Evolutionary conservation across 1,284 basidiomycete genomes (phyloP).

Genomic region (Porogramme epimiltina): DNA sequence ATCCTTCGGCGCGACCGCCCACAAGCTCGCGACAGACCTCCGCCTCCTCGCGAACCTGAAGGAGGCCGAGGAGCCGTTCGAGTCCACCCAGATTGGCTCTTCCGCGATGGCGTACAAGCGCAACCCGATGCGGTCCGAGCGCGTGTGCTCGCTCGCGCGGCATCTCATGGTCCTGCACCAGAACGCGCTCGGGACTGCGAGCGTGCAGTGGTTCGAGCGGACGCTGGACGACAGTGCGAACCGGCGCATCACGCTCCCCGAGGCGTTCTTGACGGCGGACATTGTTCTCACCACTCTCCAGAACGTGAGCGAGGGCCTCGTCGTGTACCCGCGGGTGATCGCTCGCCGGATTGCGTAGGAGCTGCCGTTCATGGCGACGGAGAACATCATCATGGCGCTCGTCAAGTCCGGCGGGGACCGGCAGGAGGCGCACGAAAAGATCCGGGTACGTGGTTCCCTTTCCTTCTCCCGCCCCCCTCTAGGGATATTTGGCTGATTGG

Average conservation of each 20-base stretch:
- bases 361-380: constrained; percentile 98
- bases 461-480: too few relatives aligned
- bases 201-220: constrained; percentile 96
- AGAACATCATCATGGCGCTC: constrained; percentile 99
- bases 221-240: constrained; percentile 97
- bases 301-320: constrained; percentile 96
- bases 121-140: constrained; percentile 99
- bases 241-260: constrained; percentile 93
- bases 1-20: constrained; percentile 92
- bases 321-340: constrained; percentile 98
- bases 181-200: constrained; percentile 90
- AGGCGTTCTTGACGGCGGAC: constrained; percentile 97
- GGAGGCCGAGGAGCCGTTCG: constrained; percentile 99
- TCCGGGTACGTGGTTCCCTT: too few relatives aligned
- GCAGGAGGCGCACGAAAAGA: constrained; percentile 96
- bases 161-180: constrained; percentile 94
- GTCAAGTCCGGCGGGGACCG: constrained; percentile 95
- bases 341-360: constrained; percentile 90
- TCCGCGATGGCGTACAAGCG: constrained; percentile 99
- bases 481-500: too few relatives aligned
- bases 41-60: constrained; percentile 92
- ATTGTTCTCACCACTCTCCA: constrained; percentile 95
- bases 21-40: constrained; percentile 98
- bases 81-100: constrained; percentile 97
- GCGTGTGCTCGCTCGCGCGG: constrained; percentile 92